Conservation (phyloP, 2,329 filamentous ascomycete species). For the Clonostachys solani region DNA sequence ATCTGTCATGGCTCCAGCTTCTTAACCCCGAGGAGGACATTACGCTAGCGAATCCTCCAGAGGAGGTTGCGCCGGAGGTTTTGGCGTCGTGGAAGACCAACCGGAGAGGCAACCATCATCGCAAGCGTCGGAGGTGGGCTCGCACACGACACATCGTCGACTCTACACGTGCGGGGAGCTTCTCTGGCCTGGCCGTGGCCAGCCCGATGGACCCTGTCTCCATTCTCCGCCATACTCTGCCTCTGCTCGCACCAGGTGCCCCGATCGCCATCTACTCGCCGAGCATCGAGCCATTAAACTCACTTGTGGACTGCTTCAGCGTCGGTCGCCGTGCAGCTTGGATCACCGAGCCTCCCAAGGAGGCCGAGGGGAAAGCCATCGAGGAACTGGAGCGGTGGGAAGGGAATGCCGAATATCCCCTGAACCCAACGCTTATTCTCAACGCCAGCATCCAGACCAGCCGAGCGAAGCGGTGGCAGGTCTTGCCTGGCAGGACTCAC, state of each 20-base stretch:
- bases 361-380: slow-evolving; percentile 34
- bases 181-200: slow-evolving; percentile 79
- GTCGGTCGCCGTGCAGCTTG: slow-evolving; percentile 76
- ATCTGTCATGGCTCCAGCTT: slow-evolving; percentile 89
- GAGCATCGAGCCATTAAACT: slow-evolving; percentile 72
- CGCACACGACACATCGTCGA: slow-evolving; percentile 70
- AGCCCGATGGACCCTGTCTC: slow-evolving; percentile 77
- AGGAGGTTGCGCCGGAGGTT: slow-evolving; percentile 51
- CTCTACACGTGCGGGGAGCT: slow-evolving; percentile 68
- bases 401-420: slow-evolving; percentile 71
- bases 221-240: slow-evolving; percentile 70
- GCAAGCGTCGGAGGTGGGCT: slow-evolving; percentile 82
- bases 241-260: slow-evolving; percentile 77
- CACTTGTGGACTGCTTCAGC: slow-evolving; percentile 79
- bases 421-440: slow-evolving; percentile 82
- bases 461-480: slow-evolving; percentile 79
- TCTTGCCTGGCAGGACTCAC: slow-evolving; percentile 86
- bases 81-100: slow-evolving; percentile 73
- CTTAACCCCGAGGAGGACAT: slow-evolving; percentile 71
- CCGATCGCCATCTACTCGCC: slow-evolving; percentile 83
- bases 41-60: slow-evolving; percentile 65
- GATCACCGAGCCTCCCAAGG: slow-evolving; percentile 46
- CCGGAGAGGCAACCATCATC: slow-evolving; percentile 80
- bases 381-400: slow-evolving; percentile 51
- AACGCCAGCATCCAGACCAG: slow-evolving; percentile 78